Base-by-base conservation (phyloP, 495 filamentous ascomycete species). In the Podospora appendiculata region DNA sequence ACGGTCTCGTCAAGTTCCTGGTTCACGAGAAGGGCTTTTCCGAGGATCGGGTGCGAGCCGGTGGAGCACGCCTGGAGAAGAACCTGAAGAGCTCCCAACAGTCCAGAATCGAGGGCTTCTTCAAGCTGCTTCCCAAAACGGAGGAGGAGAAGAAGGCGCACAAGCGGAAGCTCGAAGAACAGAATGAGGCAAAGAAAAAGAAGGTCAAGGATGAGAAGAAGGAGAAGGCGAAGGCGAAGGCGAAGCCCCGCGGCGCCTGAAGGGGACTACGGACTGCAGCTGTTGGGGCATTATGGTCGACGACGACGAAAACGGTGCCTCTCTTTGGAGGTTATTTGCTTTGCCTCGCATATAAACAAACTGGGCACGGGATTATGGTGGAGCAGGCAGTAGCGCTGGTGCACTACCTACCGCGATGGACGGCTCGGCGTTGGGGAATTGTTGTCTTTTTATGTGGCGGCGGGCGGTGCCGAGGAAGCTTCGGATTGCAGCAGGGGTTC, bases 21-120 rank as follows among this genome's bases (percentile, higher is more conserved):
- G 93, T 93, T 8, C 79, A 76, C 3, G 93, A 97, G 66, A 99
- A 99, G 73, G 92, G 89, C 3, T 99, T 99, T 78, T 91, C 82
- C 48, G 94, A 97, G 67, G 93, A 97, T 57, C 77, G 93, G 3
- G 91, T 99, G 16, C 81, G 89, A 32, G 80, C 72, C 41, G 92
- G 78, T 13, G 91, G 86, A 2, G 76, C 76, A 0, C 80, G 87
- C 36, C 72, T 99, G 40, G 76, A 82, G 62, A 99, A 97, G 76
- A 90, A 87, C 52, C 70, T 94, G 49, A 96, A 96, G 76, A 83
- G 76, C 25, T 82, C 83, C 12, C 93, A 96, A 66, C 93, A 99
- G 67, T 82, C 86, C 4, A 81, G 93, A 32, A 70, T 99, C n/a
- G 90, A 95, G 62, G 92, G 95, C 12, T 99, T 99, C 73, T 99